Evolutionary conservation across 352 stramenopile genomes (phyloP).

Genomic region (Pythium guiyangense): DNA sequence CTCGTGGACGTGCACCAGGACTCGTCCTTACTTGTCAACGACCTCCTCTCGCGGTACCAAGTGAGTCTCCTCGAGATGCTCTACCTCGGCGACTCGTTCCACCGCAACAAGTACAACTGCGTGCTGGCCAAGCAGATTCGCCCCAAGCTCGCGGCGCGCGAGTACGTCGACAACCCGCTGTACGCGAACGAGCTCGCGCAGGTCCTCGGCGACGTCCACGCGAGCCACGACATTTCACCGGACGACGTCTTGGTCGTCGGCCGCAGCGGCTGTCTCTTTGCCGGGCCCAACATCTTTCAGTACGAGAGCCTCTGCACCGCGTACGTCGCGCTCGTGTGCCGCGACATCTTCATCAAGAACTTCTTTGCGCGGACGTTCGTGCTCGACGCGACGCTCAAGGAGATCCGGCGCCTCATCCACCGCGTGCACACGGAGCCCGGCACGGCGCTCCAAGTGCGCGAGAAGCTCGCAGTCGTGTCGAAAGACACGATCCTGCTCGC

Average conservation of each 20-base stretch:
- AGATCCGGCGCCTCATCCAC: constrained; percentile 91
- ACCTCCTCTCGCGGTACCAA: constrained; percentile 95
- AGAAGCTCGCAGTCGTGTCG: constrained; percentile 89
- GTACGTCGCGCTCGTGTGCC: constrained; percentile 95
- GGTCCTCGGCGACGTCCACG: constrained; percentile 91
- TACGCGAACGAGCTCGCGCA: constrained; percentile 97
- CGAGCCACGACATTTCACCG: constrained; percentile 92
- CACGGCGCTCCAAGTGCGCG: constrained; percentile 78
- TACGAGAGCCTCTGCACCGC: constrained; percentile 94
- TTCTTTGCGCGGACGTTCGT: constrained; percentile 97
- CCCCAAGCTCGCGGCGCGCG: constrained; percentile 92
- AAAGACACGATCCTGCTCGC: constrained; percentile 95
- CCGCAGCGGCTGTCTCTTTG: constrained; percentile 91
- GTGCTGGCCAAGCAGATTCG: constrained; percentile 97
- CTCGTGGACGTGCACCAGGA: constrained; percentile 97
- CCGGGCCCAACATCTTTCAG: constrained; percentile 93
- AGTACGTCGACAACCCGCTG: constrained; percentile 93
- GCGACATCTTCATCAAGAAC: constrained; percentile 97
- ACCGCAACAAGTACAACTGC: constrained; percentile 97
- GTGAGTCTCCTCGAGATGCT: constrained; percentile 94
- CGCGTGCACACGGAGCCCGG: constrained; percentile 82
- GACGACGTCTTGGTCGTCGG: constrained; percentile 96
- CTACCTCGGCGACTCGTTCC: constrained; percentile 92
- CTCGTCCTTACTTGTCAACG: constrained; percentile 94
- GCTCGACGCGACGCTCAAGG: constrained; percentile 93